A percentile compares a stretch with the other conserved stretches of the same genome.
Conservation (phyloP, 345 rosid genomes). For the Eucalyptus grandis region DNA sequence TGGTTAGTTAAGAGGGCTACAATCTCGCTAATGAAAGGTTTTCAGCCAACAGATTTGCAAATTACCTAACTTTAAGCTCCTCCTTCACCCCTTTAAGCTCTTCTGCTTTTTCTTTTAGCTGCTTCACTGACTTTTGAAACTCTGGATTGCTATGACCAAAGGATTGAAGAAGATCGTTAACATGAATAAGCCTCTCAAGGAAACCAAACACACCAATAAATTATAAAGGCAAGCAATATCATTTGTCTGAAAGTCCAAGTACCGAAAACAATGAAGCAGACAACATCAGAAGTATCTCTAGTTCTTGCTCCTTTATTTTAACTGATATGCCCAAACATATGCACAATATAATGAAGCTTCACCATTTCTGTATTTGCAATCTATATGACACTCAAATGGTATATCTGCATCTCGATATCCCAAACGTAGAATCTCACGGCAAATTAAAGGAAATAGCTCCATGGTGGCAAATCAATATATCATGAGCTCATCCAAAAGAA, state of each 20-base stretch:
- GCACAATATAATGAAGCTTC: neutral
- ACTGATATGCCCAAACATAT: neutral
- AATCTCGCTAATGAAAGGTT: neutral
- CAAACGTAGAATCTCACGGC: neutral
- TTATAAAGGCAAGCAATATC: neutral
- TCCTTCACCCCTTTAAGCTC: slow-evolving; percentile 64
- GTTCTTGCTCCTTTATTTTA: neutral
- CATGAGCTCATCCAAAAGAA: neutral
- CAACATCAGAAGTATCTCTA: neutral
- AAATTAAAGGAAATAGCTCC: neutral
- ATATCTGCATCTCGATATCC: neutral
- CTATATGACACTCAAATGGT: neutral
- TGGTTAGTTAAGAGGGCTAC: slow-evolving; percentile 26
- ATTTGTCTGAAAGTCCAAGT: neutral
- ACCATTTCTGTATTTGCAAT: neutral
- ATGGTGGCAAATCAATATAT: neutral
- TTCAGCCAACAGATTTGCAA: neutral
- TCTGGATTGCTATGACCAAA: slow-evolving; percentile 52
- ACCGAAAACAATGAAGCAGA: neutral
- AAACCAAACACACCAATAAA: neutral
- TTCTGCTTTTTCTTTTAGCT: slow-evolving; percentile 63
- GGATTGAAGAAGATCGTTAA: neutral
- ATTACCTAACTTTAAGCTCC: slow-evolving; percentile 69
- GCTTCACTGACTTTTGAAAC: slow-evolving; percentile 64
- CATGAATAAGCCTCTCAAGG: neutral